A percentile compares a stretch with the other conserved stretches of the same genome.
Conservation (phyloP, 2,329 filamentous ascomycete genomes). For the Beauveria sp. region DNA sequence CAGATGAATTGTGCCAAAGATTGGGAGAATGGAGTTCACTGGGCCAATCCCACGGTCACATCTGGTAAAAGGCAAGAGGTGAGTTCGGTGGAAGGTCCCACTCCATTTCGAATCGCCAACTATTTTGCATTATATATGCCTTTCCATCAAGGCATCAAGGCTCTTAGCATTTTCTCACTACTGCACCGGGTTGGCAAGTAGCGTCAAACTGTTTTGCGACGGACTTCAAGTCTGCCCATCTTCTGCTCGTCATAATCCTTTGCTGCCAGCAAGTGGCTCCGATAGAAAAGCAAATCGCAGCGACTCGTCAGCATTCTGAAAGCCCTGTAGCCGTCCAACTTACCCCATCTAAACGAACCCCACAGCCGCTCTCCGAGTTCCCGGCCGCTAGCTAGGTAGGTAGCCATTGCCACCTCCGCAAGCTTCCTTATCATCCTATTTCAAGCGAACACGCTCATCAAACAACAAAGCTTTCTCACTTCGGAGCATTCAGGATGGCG, state of each 20-base stretch:
- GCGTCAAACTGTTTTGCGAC: no score
- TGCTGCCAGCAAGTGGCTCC: no score
- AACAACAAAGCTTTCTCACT: neutral
- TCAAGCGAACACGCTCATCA: neutral
- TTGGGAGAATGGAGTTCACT: constrained; percentile 43
- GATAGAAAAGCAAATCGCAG: no score
- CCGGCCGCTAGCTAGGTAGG: neutral
- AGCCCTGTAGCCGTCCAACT: no score
- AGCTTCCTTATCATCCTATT: neutral
- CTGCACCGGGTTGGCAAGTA: no score
- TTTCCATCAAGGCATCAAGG: no score
- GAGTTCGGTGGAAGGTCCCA: constrained; percentile 66
- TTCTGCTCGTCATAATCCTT: no score
- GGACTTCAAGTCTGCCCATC: no score
- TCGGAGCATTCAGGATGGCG: constrained; percentile 14
- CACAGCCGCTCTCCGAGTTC: neutral
- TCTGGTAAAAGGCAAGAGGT: constrained; percentile 78
- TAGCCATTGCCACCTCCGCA: constrained; percentile 1
- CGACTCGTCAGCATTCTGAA: no score
- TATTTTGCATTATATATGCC: constrained; percentile 7
- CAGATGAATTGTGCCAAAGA: constrained; percentile 41
- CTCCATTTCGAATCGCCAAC: constrained; percentile 37
- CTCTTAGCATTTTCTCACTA: neutral
- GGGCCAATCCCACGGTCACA: constrained; percentile 59
- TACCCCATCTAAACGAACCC: neutral